Conservation (phyloP, 495 filamentous ascomycete species). For the Tuber borchii region DNA sequence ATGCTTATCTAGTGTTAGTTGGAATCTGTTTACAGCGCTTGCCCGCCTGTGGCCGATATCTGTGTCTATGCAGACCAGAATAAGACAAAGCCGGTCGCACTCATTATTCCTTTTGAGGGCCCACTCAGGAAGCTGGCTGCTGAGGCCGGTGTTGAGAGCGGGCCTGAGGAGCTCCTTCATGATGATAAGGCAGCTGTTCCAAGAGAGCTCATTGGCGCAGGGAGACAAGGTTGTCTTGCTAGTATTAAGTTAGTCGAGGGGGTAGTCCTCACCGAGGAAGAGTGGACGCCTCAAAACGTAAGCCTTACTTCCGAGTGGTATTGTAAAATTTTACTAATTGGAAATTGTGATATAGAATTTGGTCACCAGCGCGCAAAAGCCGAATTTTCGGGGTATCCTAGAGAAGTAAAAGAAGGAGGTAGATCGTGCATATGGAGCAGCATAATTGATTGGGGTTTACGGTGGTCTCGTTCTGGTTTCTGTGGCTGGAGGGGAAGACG, state of each 20-base stretch:
- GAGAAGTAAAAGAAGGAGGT: slow-evolving; percentile 62
- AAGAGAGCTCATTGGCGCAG: slow-evolving; percentile 70
- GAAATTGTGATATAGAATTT: slow-evolving; percentile 50
- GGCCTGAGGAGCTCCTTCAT: slow-evolving; percentile 73
- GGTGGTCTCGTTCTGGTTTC: background rate
- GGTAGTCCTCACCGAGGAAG: slow-evolving; percentile 86
- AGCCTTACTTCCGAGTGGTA: slow-evolving; percentile 42
- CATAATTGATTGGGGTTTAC: background rate
- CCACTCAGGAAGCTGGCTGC: slow-evolving; percentile 77
- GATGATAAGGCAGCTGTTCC: slow-evolving; percentile 71
- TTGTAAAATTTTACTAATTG: slow-evolving; percentile 3
- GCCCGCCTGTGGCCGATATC: slow-evolving; percentile 82
- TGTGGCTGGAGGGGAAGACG: background rate
- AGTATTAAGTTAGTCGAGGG: slow-evolving; percentile 91
- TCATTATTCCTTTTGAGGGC: slow-evolving; percentile 84
- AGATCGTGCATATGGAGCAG: slow-evolving; percentile 50
- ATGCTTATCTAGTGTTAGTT: slow-evolving; percentile 46
- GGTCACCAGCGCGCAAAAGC: slow-evolving; percentile 68
- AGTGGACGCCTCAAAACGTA: slow-evolving; percentile 96
- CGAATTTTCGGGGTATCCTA: slow-evolving; percentile 63
- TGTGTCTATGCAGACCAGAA: slow-evolving; percentile 81
- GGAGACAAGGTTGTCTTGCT: slow-evolving; percentile 67
- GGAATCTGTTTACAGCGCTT: slow-evolving; percentile 85
- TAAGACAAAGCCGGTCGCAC: slow-evolving; percentile 80
- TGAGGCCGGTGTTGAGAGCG: slow-evolving; percentile 62